These are phyloP conservation scores for Lipomyces orientalis DNA, from an alignment of 805 yeast species.

Conservation along the genomic window DNA sequence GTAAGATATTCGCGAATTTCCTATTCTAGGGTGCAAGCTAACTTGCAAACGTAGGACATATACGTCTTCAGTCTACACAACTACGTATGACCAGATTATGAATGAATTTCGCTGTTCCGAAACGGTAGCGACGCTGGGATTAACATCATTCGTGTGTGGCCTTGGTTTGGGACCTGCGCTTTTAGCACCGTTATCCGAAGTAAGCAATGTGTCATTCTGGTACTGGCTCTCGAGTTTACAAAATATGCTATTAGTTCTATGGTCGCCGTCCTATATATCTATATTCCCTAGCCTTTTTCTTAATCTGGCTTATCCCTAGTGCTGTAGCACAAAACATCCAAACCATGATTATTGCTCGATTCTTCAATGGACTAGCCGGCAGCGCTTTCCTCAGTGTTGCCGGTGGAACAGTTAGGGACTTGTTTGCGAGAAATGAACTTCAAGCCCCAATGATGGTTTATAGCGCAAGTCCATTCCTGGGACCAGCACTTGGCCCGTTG, in stretches of 20 bases:
- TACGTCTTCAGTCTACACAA: constrained; percentile 57
- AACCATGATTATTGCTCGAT: constrained; percentile 65
- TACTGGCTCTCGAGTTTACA: constrained; percentile 50
- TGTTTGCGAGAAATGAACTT: constrained; percentile 61
- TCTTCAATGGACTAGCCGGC: constrained; percentile 74
- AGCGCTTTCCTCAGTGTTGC: constrained; percentile 84
- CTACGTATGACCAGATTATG: constrained; percentile 51
- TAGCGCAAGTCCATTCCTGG: constrained; percentile 49
- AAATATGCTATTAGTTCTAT: constrained; percentile 71
- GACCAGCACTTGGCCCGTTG: constrained; percentile 72
- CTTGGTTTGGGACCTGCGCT: constrained; percentile 70
- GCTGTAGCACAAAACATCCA: constrained; percentile 48
- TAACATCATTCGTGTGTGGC: constrained; percentile 68
- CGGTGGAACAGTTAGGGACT: constrained; percentile 80
- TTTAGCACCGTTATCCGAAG: constrained; percentile 87
- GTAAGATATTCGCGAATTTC: constrained; percentile 19
- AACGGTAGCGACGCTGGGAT: constrained; percentile 39
- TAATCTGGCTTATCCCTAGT: constrained; percentile 56
- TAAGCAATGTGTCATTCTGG: constrained; percentile 54
- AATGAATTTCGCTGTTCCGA: constrained; percentile 56
- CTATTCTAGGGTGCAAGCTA: constrained; percentile 44
- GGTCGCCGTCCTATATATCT: constrained; percentile 70
- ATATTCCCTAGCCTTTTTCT: constrained; percentile 53
- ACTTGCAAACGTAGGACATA: constrained; percentile 45
- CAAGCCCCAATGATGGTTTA: constrained; percentile 35